phyloP scores from a whole-genome alignment of 495 filamentous ascomycete species.

The Penicillium diatomitis region DNA sequence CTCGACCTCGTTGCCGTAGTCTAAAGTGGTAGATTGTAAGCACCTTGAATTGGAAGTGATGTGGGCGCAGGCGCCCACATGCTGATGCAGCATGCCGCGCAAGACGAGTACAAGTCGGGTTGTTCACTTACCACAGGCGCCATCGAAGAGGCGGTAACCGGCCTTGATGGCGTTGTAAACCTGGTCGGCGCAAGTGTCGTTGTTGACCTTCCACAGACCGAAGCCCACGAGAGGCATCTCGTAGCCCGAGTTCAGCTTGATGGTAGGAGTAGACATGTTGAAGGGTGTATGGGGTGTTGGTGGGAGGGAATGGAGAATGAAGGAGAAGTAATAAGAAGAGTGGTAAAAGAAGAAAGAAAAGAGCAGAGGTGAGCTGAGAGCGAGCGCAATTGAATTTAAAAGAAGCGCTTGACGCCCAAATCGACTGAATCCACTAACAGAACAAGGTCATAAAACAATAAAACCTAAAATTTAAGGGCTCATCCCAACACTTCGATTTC shows the following conservation, averaged over 20 bases:
- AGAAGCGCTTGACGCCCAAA: too few species aligned
- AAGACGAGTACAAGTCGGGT: too few species aligned
- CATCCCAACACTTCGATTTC: too few species aligned
- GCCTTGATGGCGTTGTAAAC: constrained; percentile 86
- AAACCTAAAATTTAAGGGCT: too few species aligned
- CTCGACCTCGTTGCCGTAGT: constrained; percentile 86
- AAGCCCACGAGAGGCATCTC: constrained; percentile 83
- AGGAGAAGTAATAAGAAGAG: neutral
- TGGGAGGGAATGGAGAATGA: neutral
- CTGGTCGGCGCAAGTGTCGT: constrained; percentile 63
- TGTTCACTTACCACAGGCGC: constrained; percentile 61
- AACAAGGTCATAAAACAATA: too few species aligned
- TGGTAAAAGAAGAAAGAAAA: neutral
- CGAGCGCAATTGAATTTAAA: neutral
- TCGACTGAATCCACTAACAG: too few species aligned
- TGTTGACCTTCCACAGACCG: constrained; percentile 80
- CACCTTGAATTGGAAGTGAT: neutral
- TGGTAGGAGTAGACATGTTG: constrained; percentile 26
- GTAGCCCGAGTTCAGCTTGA: constrained; percentile 74
- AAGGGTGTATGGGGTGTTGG: neutral
- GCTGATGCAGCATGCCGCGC: too few species aligned
- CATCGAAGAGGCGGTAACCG: constrained; percentile 81
- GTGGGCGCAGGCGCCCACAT: neutral
- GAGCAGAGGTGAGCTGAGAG: neutral
- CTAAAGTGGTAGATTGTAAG: constrained; percentile 26